These are phyloP conservation scores for Collybiopsis confluens DNA, from an alignment of 768 basidiomycete species.

Conservation along the genomic window DNA sequence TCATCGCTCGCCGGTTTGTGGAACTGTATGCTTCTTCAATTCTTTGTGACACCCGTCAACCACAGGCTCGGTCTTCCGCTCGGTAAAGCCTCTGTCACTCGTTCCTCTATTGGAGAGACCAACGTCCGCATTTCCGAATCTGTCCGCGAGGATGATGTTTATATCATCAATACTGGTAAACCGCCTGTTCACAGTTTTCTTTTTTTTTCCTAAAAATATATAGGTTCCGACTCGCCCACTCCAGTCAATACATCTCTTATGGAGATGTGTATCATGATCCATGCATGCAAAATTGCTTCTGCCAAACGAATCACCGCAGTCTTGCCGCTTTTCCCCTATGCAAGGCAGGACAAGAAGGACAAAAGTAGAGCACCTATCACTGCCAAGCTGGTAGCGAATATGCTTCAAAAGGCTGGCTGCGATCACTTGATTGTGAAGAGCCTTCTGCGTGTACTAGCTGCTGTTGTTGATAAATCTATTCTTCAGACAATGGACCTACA, in stretches of 20 bases:
- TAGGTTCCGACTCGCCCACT: neutral
- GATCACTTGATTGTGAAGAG: constrained; percentile 92
- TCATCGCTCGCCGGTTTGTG: constrained; percentile 85
- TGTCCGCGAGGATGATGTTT: constrained; percentile 97
- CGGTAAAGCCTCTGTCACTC: constrained; percentile 82
- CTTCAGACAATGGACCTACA: constrained; percentile 95
- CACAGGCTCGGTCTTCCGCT: constrained; percentile 73
- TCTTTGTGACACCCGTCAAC: constrained; percentile 33
- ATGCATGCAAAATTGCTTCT: constrained; percentile 99
- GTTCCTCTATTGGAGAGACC: constrained; percentile 89
- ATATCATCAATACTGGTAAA: constrained; percentile 93
- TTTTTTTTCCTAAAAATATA: neutral
- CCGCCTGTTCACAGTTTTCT: constrained; percentile 40
- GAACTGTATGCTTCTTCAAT: constrained; percentile 12
- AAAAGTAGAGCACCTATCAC: constrained; percentile 98
- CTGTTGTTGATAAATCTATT: neutral
- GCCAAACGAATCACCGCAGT: constrained; percentile 98
- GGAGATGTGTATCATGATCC: constrained; percentile 99
- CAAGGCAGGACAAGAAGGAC: constrained; percentile 98
- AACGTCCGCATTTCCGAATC: constrained; percentile 90
- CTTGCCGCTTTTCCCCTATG: constrained; percentile 94
- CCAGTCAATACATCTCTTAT: constrained; percentile 91
- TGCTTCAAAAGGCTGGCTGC: constrained; percentile 88
- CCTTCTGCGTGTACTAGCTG: neutral
- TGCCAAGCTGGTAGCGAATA: constrained; percentile 97